Conservation (phyloP, 2,329 filamentous ascomycete species). For the Fusarium longipes region DNA sequence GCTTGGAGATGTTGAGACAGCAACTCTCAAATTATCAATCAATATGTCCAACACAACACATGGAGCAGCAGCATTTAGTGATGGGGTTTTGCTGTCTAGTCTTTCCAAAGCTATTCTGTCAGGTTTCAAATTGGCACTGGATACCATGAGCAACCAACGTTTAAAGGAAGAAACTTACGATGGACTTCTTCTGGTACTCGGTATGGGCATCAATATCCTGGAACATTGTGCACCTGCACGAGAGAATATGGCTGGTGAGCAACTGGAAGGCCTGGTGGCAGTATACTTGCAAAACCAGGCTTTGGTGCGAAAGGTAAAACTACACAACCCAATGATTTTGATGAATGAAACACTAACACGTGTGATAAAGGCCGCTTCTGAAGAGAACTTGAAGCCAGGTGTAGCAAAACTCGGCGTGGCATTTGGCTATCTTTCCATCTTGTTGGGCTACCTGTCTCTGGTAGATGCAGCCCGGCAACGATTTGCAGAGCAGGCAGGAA, state of each 20-base stretch:
- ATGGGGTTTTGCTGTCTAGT: conserved; percentile 63
- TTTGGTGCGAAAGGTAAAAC: conserved; percentile 74
- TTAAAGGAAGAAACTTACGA: conserved; percentile 69
- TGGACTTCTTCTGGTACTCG: conserved; percentile 79
- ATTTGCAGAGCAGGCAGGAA: conserved; percentile 56
- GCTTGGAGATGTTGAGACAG: conserved; percentile 44
- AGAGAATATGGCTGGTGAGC: conserved; percentile 50
- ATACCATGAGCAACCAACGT: conserved; percentile 60
- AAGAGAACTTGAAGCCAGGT: conserved; percentile 80
- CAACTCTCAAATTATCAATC: conserved; percentile 71
- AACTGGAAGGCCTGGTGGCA: conserved; percentile 69
- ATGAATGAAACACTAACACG: conserved; percentile 11
- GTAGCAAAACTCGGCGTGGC: conserved; percentile 85
- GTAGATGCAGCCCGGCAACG: conserved; percentile 57
- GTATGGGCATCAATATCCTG: conserved; percentile 87
- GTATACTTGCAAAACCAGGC: conserved; percentile 76
- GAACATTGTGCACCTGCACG: conserved; percentile 78
- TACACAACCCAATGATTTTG: neutral
- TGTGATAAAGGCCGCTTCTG: conserved; percentile 69
- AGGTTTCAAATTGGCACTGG: conserved; percentile 61
- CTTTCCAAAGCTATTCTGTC: conserved; percentile 63
- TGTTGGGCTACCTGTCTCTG: conserved; percentile 84
- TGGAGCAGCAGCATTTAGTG: conserved; percentile 76
- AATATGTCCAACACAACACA: conserved; percentile 88
- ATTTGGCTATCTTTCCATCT: conserved; percentile 85